Evolutionary conservation across 2,329 filamentous ascomycete genomes (phyloP).

Genomic region (Verruconis gallopava): DNA sequence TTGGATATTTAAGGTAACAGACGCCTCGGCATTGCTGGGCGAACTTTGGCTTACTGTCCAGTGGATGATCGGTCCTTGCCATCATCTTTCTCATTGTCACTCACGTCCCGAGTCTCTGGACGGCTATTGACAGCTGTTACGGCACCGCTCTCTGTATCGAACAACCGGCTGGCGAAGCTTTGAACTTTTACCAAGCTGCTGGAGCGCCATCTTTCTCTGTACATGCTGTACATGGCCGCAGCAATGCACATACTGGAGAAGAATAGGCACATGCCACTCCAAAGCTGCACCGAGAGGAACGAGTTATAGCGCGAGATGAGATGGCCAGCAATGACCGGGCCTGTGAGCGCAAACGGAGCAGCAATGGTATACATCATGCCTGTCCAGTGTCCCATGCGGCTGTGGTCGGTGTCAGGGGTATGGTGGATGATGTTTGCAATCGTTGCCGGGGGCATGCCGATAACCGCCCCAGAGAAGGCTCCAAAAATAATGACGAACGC

Average conservation of each 20-base stretch:
- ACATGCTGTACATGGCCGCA: background rate
- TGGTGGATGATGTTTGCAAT: constrained; percentile 25
- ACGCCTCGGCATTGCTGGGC: too few species aligned
- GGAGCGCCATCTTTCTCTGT: background rate
- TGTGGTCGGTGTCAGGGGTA: constrained; percentile 16
- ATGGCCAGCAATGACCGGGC: constrained; percentile 35
- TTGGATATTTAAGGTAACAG: too few species aligned
- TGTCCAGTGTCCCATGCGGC: constrained; percentile 37
- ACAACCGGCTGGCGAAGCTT: background rate
- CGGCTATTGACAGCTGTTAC: constrained; percentile 13
- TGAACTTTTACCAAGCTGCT: background rate
- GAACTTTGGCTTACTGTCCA: too few species aligned
- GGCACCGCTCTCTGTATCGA: background rate
- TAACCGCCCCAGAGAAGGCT: constrained; percentile 35
- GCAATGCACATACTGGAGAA: constrained; percentile 30
- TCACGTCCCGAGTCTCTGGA: constrained; percentile 12
- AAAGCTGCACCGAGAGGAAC: constrained; percentile 35
- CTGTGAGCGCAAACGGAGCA: constrained; percentile 31
- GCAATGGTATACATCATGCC: constrained; percentile 40
- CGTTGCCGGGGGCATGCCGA: constrained; percentile 37
- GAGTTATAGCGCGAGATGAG: constrained; percentile 28
- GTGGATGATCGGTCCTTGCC: too few species aligned
- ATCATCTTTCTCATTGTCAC: constrained; percentile 12
- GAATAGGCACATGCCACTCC: constrained; percentile 31
- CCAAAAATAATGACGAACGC: constrained; percentile 37